Evolutionary conservation across 768 basidiomycete genomes (phyloP), one percentile per base, ranked within the genome.

Genomic region (Crepidotus variabilis): DNA sequence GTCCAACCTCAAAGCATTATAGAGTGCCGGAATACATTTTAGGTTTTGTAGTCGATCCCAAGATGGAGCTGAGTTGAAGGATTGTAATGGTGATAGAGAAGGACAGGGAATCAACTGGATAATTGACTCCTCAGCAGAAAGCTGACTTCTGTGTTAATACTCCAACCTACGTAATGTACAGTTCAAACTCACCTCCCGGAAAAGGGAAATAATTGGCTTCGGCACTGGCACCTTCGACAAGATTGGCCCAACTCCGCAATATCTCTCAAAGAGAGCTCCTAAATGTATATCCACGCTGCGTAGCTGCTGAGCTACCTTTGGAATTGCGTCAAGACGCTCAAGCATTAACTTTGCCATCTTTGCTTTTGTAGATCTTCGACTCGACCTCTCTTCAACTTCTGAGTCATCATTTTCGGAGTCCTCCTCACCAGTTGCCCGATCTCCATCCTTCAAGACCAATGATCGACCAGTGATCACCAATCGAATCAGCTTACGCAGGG

Each of bases 81-180:
- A 21, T 14, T 45, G 28, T 11, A 66, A 55, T 2, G 11, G 13
- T 16, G 52, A 20, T 13, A 63, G 48, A 16, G 62, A 59, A 13
- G 59, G 49, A 24, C 57, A 21, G 28, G 55, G 65, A 2, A 56
- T 50, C 50, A 65, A 51, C 46, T 65, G 64, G 1, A 67, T 43
- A 7, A 67, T 62, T 0, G 66, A 67, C 47, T 58, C 65, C 55
- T 66, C 66, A 1, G 60, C 63, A 10, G 57, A 51, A 23, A 67
- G 36, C 66, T 66, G 24, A 21, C 8, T 20, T 6, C 32, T 21
- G 5, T 4, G 33, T 50, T 9, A 46, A 33, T 36, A 24, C 5
- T 20, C 5, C 13, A 43, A 43, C 39, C 18, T 5, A 43, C 8
- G 39, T 28, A 4, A 28, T 28, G 18, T n/a, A n/a, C n/a, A 43